Percentiles rank a stretch among this genome's conserved stretches.
Conservation (phyloP, 2,329 filamentous ascomycete genomes). For the Neospermospora avenae region DNA sequence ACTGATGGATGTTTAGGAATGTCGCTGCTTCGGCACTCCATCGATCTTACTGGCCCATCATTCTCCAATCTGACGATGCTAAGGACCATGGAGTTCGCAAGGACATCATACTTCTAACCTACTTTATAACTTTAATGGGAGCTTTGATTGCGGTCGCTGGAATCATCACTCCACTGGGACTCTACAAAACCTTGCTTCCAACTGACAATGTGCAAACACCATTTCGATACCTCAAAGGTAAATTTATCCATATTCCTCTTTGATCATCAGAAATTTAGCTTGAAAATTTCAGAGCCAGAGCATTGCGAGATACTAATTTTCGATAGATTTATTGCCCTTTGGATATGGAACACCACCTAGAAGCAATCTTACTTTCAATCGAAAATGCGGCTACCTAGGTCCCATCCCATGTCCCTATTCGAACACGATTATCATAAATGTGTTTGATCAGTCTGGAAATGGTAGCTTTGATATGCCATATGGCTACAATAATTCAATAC, state of each 20-base stretch:
- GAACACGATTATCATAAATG: conserved; percentile 13
- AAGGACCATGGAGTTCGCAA: conserved; percentile 34
- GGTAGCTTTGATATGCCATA: conserved; percentile 26
- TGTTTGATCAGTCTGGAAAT: conserved; percentile 17
- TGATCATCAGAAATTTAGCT: background rate
- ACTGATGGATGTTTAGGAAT: conserved; percentile 27
- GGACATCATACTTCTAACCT: conserved; percentile 28
- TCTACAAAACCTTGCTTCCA: conserved; percentile 40
- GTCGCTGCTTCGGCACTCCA: conserved; percentile 39
- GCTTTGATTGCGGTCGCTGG: conserved; percentile 40
- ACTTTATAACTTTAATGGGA: conserved; percentile 31
- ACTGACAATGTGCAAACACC: conserved; percentile 15
- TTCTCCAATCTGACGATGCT: conserved; percentile 40
- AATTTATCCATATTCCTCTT: background rate
- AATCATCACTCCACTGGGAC: conserved; percentile 45
- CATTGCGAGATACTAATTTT: background rate
- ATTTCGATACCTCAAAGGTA: conserved; percentile 38
- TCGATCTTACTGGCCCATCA: conserved; percentile 41
- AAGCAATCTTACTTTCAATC: conserved; percentile 33
- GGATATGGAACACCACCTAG: conserved; percentile 40
- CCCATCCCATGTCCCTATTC: conserved; percentile 25
- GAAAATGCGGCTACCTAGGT: conserved; percentile 32
- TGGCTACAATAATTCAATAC: conserved; percentile 32
- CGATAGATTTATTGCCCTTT: conserved; percentile 38
- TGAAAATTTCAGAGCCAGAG: background rate